Base-by-base conservation (phyloP, 106 monocot genomes). In the Dendrobium catenatum region DNA sequence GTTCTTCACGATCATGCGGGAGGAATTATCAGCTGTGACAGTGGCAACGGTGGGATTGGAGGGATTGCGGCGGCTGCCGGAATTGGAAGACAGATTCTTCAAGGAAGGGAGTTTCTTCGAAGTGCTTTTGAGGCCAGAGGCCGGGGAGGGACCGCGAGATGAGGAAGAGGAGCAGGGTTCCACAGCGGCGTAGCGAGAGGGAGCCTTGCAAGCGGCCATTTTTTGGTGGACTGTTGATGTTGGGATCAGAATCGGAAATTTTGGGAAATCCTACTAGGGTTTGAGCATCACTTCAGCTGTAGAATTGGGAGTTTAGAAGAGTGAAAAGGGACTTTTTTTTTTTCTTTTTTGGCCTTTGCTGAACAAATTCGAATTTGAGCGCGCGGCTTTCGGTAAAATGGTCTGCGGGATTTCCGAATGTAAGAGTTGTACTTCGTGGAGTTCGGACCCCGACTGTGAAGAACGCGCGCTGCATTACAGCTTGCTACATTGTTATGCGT, bases 41-140 rank as follows among this genome's bases (percentile, higher is more conserved):
- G 37, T 11, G 2, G 27, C 72, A 26, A 11, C 2, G 40, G 27
- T 72, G 15, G 37, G 72, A 72, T 72, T 17, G 72, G 31, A 29
- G 72, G 29, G 72, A 16, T 37, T 2, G 4, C 72, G 72, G 17
- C 72, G 72, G 37, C 72, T 26, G 72, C 72, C 15, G 10, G 74
- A 74, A n/a, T 74, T 44, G 41, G 74, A 74, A 18, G 74, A 43
- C n/a, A n/a, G 74, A 33, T 74, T 74, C 74, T 74, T 74, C 74
- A 20, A 17, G 74, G 43, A 74, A 6, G 74, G 29, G 8, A 74
- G 74, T 43, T n/a, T 74, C 43, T 42, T 74, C 18, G 74, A 74
- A 74, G 20, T 74, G 43, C n/a, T 42, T 19, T 74, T 41, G 74
- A 43, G 42, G 43, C n/a, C n/a, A 15, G 51, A 51, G 51, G 13